These are phyloP conservation scores for Alternaria gaisen DNA, from an alignment of 2,329 filamentous ascomycete species.

Conservation along the genomic window DNA sequence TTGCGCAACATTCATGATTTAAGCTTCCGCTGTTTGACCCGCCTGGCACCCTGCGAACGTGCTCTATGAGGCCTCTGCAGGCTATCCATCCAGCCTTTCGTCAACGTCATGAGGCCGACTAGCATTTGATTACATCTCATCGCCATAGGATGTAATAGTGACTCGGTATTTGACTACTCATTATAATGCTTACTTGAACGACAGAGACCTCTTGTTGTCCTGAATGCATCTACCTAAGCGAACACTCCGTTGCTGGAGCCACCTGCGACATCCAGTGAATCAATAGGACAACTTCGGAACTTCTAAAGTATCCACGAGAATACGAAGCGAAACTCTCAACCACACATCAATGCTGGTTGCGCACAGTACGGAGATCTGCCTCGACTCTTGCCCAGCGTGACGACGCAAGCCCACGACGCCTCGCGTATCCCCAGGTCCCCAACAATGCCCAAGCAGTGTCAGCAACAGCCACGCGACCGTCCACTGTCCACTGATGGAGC, in stretches of 20 bases:
- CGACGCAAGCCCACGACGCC: background rate
- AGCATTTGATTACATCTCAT: background rate
- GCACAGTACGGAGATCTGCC: background rate
- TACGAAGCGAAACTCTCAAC: background rate
- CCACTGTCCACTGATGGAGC: background rate
- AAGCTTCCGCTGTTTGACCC: background rate
- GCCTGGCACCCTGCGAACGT: background rate
- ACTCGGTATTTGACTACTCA: background rate
- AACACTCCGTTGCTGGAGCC: background rate
- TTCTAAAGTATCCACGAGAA: background rate
- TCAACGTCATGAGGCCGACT: background rate
- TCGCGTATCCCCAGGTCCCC: slow-evolving; percentile 5
- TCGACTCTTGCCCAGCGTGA: background rate
- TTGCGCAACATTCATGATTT: background rate
- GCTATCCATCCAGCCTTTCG: background rate
- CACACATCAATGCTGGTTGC: background rate
- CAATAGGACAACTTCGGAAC: background rate
- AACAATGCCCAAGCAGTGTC: slow-evolving; percentile 1
- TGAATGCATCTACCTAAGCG: background rate
- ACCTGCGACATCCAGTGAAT: background rate
- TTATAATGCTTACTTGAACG: slow-evolving; percentile 1
- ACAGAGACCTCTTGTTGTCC: background rate
- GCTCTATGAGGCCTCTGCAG: background rate
- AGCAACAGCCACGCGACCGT: background rate
- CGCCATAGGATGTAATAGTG: background rate